Base-by-base conservation (phyloP, 2,329 filamentous ascomycete species). In the Kalmusia sp. region DNA sequence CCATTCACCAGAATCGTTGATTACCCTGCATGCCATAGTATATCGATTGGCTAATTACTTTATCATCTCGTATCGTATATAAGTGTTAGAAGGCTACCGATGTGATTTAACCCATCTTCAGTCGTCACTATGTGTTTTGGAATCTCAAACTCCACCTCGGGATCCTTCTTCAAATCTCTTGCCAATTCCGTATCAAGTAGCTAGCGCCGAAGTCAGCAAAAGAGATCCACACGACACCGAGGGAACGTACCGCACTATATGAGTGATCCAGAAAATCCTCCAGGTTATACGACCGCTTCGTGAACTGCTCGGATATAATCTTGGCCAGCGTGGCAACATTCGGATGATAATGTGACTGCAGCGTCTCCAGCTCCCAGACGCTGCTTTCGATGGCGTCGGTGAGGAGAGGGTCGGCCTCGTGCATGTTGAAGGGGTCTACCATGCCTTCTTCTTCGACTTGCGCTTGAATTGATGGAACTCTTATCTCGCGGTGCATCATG, bases 241-340 rank as follows among this genome's bases (percentile, higher is more conserved):
- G 37, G 14, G 83, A 84, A 83, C 84, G 82, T 83, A 89, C 88
- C 70, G 86, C 91, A 65, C 81, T 85, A 75, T 98, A 99, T 0
- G 91, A 93, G 73, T 98, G 92, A 70, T 99, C 95, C 41, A 98
- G 78, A 75, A 99, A 99, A 70, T 99, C 95, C 70, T 99, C 95
- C n/a, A 97, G 78, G 64, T 92, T 95, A 76, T 98, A 99, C 2
- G 89, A 84, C 62, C 92, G 88, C 78, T 99, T 99, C 2, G 95
- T 99, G 73, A 98, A 99, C 73, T 98, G 95, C 76, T 98, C 92
- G 2, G 91, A 91, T 52, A 99, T 87, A 59, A 99, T 96, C 75
- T 92, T 95, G 38, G 92, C 89, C 62, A 99, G 87, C 2, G 93
- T 95, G 0, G 93, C 93, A 21, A 99, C 92, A 64, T 98, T 99